A percentile compares a stretch with the other conserved stretches of the same genome.
These are phyloP conservation scores for Neoboletus magnificus DNA, from an alignment of 768 basidiomycete species.

Conservation along the genomic window DNA sequence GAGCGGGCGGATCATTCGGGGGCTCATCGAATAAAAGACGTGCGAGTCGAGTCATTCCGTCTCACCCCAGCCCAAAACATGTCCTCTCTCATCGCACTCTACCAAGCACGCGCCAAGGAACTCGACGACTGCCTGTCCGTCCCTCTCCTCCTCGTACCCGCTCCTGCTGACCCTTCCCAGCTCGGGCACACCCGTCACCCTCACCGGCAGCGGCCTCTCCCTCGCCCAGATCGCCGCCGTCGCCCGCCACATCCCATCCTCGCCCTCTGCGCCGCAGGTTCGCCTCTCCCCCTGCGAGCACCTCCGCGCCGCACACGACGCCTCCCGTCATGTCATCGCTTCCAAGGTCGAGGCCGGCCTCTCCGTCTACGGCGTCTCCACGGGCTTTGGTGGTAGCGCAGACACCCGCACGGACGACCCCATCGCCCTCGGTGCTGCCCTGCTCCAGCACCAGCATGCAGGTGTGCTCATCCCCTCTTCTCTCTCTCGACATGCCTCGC, in stretches of 20 bases:
- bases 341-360: slow-evolving; percentile 63
- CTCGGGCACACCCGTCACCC: slow-evolving; percentile 55
- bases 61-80: neutral
- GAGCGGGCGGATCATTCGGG: slow-evolving; percentile 19
- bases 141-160: neutral
- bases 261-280: slow-evolving; percentile 16
- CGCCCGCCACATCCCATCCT: slow-evolving; percentile 54
- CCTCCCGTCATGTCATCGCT: slow-evolving; percentile 60
- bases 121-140: slow-evolving; percentile 62
- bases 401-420: slow-evolving; percentile 80
- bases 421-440: slow-evolving; percentile 69
- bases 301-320: slow-evolving; percentile 52
- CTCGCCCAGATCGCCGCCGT: slow-evolving; percentile 77
- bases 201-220: slow-evolving; percentile 70
- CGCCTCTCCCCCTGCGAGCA: slow-evolving; percentile 19
- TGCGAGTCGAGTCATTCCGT: neutral
- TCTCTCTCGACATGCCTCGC: neutral
- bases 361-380: slow-evolving; percentile 81
- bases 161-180: slow-evolving; percentile 33
- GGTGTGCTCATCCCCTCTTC: slow-evolving; percentile 67
- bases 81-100: slow-evolving; percentile 47
- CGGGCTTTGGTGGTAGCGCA: slow-evolving; percentile 86
- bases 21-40: slow-evolving; percentile 6
- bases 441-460: slow-evolving; percentile 80
- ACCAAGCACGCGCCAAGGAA: slow-evolving; percentile 57